Conservation (phyloP, 805 yeast species). For the Blastobotrys attinorum region DNA sequence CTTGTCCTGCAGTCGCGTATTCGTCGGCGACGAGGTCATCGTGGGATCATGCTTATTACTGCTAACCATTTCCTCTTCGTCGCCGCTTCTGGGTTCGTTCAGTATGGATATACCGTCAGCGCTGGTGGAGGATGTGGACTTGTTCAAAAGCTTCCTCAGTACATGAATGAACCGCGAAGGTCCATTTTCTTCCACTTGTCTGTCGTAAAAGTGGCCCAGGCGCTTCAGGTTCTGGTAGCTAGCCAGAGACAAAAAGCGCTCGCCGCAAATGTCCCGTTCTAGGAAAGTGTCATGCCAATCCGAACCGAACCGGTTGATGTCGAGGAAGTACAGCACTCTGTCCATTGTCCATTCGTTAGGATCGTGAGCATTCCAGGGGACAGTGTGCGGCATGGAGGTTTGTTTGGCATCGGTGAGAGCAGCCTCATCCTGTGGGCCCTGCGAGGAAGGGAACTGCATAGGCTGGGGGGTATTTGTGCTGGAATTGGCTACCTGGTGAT, state of each 20-base stretch:
- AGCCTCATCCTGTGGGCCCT: too few relatives aligned
- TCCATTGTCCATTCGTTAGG: constrained; percentile 65
- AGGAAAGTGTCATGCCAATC: constrained; percentile 66
- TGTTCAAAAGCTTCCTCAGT: constrained; percentile 38
- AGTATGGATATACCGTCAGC: constrained; percentile 1
- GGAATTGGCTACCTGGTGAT: too few relatives aligned
- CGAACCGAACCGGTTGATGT: constrained; percentile 55
- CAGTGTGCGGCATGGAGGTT: too few relatives aligned
- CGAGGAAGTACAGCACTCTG: constrained; percentile 65
- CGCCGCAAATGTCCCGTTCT: constrained; percentile 50
- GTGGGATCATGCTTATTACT: too few relatives aligned
- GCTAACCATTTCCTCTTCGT: too few relatives aligned
- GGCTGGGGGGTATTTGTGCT: too few relatives aligned
- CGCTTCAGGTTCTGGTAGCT: constrained; percentile 56
- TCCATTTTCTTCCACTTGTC: constrained; percentile 33
- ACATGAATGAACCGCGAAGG: constrained; percentile 51
- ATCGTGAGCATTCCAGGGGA: constrained; percentile 42
- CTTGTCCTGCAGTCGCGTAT: too few relatives aligned
- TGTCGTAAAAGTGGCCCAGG: constrained; percentile 31
- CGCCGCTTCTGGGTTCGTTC: too few relatives aligned
- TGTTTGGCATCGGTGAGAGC: too few relatives aligned
- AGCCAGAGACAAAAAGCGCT: constrained; percentile 55
- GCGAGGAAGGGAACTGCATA: too few relatives aligned
- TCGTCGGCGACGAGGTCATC: too few relatives aligned
- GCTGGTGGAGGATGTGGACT: constrained; percentile 16